Conservation (phyloP, 441 rosid species). For the Populus trichocarpa region DNA sequence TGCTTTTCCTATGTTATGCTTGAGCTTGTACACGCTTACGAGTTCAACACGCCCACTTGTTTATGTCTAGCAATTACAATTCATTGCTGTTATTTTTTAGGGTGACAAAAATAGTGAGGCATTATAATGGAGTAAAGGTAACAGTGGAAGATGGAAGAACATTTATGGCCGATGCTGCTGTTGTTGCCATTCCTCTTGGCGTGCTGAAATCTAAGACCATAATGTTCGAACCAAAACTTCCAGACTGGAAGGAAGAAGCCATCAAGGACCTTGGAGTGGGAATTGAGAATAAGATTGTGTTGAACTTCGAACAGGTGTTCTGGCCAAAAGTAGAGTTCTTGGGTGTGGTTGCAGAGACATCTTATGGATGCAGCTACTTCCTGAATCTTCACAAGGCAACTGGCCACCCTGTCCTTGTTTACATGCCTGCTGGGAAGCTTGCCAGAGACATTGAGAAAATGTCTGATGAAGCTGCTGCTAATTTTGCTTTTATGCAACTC, state of each 20-base stretch:
- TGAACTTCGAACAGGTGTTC: slow-evolving; percentile 84
- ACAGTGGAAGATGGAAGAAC: slow-evolving; percentile 69
- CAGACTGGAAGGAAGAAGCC: slow-evolving; percentile 94
- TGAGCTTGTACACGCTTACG: neutral
- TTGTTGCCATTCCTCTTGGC: slow-evolving; percentile 83
- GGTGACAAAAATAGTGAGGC: slow-evolving; percentile 65
- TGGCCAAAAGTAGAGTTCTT: slow-evolving; percentile 98
- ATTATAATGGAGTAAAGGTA: slow-evolving; percentile 71
- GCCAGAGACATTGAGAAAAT: slow-evolving; percentile 93
- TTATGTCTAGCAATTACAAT: neutral
- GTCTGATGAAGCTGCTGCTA: slow-evolving; percentile 90
- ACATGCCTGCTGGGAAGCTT: slow-evolving; percentile 98
- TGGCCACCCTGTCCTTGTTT: slow-evolving; percentile 76
- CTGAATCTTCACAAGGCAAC: slow-evolving; percentile 97
- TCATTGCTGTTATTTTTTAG: slow-evolving; percentile 32
- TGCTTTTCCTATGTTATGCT: neutral
- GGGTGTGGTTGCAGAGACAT: slow-evolving; percentile 89
- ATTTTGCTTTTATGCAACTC: slow-evolving; percentile 78
- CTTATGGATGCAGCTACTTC: slow-evolving; percentile 93
- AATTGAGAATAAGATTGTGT: slow-evolving; percentile 79
- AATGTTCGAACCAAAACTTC: slow-evolving; percentile 77
- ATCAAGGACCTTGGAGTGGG: slow-evolving; percentile 89
- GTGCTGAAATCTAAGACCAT: slow-evolving; percentile 70
- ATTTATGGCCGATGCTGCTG: slow-evolving; percentile 79
- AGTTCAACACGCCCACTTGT: neutral